phyloP scores from a whole-genome alignment of 352 stramenopile species.

The Phytopythium sindhum region DNA sequence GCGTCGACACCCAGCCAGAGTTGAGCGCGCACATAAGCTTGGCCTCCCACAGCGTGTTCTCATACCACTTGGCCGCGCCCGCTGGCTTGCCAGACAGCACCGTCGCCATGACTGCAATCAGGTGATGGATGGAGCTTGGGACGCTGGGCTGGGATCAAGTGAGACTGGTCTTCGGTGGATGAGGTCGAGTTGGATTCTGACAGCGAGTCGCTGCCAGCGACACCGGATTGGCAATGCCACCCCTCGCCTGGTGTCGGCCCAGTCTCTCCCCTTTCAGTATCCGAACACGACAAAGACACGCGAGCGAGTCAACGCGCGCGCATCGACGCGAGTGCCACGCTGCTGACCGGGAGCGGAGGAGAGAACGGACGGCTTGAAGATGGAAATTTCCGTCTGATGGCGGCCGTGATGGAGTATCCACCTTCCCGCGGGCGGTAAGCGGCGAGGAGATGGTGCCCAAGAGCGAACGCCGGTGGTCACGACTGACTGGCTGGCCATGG shows the following conservation, averaged over 20 bases:
- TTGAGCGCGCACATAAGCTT: constrained; percentile 81
- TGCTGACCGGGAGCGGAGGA: background rate
- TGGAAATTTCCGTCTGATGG: background rate
- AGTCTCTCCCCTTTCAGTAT: background rate
- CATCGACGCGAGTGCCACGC: background rate
- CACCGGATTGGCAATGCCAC: background rate
- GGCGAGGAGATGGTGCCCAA: no score
- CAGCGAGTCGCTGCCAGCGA: no score
- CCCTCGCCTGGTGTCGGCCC: no score
- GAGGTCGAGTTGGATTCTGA: constrained; percentile 4
- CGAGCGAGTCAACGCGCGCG: background rate
- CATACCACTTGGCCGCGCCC: constrained; percentile 2
- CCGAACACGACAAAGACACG: background rate
- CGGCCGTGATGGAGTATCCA: background rate
- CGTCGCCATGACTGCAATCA: background rate
- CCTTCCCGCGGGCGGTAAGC: background rate
- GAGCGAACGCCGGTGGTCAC: no score
- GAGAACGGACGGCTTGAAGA: background rate
- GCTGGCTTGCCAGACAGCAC: constrained; percentile 16
- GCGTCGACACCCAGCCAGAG: constrained; percentile 57
- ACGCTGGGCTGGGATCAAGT: background rate
- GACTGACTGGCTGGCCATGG: no score
- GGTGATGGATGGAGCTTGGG: background rate
- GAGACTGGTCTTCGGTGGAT: background rate
- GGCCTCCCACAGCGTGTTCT: constrained; percentile 41